Evolutionary conservation across 2,329 filamentous ascomycete species (phyloP), one percentile per base, ranked within the genome.

Genomic region (Xylariaceae sp.): DNA sequence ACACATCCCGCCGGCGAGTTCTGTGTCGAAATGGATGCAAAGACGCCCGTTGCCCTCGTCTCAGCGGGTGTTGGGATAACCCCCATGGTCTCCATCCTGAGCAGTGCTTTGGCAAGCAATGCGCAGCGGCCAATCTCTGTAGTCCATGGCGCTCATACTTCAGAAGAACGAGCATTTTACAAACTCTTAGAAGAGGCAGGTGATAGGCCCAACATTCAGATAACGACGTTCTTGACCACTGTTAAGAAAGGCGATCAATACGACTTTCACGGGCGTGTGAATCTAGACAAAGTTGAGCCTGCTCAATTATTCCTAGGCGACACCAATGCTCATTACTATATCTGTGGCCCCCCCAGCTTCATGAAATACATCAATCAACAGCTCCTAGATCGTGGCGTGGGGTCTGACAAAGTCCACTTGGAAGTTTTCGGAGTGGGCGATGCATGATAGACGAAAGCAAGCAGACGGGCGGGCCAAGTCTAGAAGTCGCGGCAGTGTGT

Each of bases 331-430:
- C 73, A 83, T 60, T 91, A 90, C 66, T 90, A 80, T 58, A 70
- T 89, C 46, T 91, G 88, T 61, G 88, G 87, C 0, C 87, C 87
- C 0, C 74, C 76, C 52, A 63, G 66, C 7, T 91, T 90, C 72
- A 91, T 91, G 88, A 59, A 75, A 10, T 77, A 81, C 35, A 70
- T 80, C 18, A 71, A 80, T 55, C 66, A 68, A 7, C 75, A 71
- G 57, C 70, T 90, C 49, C 68, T 75, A 57, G 69, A 60, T 2
- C 67, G 72, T 48, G 85, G 84, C 0, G 83, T 90, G 1, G 66
- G 71, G 1, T 66, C 68, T n/a, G 74, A 75, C 30, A 77, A 81
- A 56, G 75, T 88, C 47, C 78, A 83, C 60, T 74, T 88, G 57
- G 87, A 90, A 67, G 66, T 87, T 30, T 89, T 88, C 57, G 77